Percentiles rank a stretch among this genome's conserved stretches.
Evolutionary conservation across 192 early-diverging fungal genomes (phyloP).

Genomic region (Fimicolochytrium jonesii): DNA sequence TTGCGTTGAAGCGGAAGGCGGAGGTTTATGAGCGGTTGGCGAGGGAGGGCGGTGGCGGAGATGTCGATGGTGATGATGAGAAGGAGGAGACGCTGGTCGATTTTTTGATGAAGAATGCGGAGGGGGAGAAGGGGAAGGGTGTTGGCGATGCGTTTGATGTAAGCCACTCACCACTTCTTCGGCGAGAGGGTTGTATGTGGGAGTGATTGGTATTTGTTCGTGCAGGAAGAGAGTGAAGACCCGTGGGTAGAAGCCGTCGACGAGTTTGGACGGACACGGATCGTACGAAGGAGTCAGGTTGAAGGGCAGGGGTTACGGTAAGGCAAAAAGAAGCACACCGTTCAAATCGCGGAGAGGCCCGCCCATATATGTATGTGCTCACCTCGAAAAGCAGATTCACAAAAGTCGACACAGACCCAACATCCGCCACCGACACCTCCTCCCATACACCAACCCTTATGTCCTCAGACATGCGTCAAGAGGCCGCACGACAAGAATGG

Average conservation of each 20-base stretch:
- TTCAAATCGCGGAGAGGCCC: not conserved
- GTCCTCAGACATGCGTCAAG: constrained; percentile 34
- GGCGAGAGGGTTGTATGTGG: no score
- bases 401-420: not conserved
- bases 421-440: no score
- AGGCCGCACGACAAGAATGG: constrained; percentile 31
- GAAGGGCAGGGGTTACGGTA: constrained; percentile 23
- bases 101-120: constrained; percentile 45
- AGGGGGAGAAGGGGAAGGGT: constrained; percentile 19
- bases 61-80: constrained; percentile 28
- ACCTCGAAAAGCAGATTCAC: not conserved
- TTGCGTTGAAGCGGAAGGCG: constrained; percentile 58
- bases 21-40: constrained; percentile 54
- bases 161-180: not conserved
- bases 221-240: constrained; percentile 48
- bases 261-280: constrained; percentile 69
- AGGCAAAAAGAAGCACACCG: no score
- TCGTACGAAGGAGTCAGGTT: constrained; percentile 54
- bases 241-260: constrained; percentile 72
- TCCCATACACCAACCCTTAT: constrained; percentile 10
- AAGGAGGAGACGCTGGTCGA: constrained; percentile 54
- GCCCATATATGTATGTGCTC: not conserved
- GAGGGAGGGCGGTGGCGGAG: constrained; percentile 29
- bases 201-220: no score
- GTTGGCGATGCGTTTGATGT: no score